Evolutionary conservation across 805 yeast species (phyloP).

Genomic region (Zygoascus flipseniorum): DNA sequence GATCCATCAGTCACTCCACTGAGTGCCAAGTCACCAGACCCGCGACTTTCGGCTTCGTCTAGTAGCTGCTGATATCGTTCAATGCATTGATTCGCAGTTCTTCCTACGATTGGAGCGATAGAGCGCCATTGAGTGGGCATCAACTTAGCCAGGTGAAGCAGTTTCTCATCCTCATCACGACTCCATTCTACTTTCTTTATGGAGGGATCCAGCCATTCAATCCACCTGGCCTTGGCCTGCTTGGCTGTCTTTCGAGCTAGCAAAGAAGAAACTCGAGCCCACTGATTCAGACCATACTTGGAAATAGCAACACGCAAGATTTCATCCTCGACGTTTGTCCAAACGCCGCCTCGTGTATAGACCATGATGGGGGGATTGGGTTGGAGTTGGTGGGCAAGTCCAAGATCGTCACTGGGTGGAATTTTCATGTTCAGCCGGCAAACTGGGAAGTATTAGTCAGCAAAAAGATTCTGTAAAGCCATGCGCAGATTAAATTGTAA

Average conservation of each 20-base stretch:
- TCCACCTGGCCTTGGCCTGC: conserved; percentile 92
- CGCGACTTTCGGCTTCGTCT: conserved; percentile 39
- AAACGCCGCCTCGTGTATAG: conserved; percentile 71
- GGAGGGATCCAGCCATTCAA: conserved; percentile 73
- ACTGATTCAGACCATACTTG: conserved; percentile 88
- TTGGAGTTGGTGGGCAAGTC: background rate
- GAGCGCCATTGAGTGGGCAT: conserved; percentile 94
- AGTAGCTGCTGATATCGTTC: conserved; percentile 73
- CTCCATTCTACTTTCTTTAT: conserved; percentile 62
- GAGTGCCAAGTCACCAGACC: conserved; percentile 32
- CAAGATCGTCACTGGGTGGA: background rate
- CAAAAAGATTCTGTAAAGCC: no score
- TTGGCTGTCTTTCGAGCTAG: conserved; percentile 78
- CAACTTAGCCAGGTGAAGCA: conserved; percentile 55
- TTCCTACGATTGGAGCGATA: conserved; percentile 68
- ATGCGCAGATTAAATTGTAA: no score
- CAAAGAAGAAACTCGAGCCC: conserved; percentile 88
- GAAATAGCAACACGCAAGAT: conserved; percentile 84
- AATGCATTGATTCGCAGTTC: conserved; percentile 81
- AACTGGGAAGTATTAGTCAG: no score
- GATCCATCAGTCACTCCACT: conserved; percentile 49
- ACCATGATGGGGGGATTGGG: background rate
- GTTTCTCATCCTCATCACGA: conserved; percentile 62
- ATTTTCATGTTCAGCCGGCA: background rate
- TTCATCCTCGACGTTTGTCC: conserved; percentile 84